Conservation (phyloP, 2,329 filamentous ascomycete genomes). For the Cladosporium oxysporum region DNA sequence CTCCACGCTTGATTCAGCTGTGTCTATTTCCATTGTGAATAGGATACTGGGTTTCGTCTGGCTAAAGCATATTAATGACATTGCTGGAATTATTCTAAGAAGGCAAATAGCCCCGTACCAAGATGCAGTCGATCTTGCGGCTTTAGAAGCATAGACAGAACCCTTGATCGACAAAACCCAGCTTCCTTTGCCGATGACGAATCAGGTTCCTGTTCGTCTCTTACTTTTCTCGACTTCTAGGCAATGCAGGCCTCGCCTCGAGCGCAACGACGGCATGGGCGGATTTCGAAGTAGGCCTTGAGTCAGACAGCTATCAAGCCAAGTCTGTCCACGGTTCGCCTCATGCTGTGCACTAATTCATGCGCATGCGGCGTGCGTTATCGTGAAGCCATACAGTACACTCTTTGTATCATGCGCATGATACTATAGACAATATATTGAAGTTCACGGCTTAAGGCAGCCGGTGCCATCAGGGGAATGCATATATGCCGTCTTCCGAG, state of each 20-base stretch:
- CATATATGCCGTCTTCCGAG: neutral
- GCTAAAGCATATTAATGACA: neutral
- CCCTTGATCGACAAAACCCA: neutral
- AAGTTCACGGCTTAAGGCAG: too few relatives aligned
- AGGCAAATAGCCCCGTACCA: neutral
- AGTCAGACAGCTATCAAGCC: neutral
- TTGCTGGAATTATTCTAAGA: neutral
- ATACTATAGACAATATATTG: neutral
- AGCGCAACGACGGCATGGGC: neutral
- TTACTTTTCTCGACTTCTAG: neutral
- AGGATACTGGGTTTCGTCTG: neutral
- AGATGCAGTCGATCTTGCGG: neutral
- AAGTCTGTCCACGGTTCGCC: neutral
- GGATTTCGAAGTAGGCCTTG: neutral
- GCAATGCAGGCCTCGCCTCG: neutral
- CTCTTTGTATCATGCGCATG: neutral
- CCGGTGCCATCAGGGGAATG: too few relatives aligned
- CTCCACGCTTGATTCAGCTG: neutral
- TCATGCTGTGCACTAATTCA: neutral
- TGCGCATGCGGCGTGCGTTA: neutral
- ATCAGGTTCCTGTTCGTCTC: neutral
- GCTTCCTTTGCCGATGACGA: neutral
- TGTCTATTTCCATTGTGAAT: neutral
- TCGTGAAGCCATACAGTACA: too few relatives aligned
- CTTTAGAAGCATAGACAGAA: neutral